These are phyloP conservation scores for Talaromyces sp. DNA, from an alignment of 2,329 filamentous ascomycete genomes.

Conservation along the genomic window DNA sequence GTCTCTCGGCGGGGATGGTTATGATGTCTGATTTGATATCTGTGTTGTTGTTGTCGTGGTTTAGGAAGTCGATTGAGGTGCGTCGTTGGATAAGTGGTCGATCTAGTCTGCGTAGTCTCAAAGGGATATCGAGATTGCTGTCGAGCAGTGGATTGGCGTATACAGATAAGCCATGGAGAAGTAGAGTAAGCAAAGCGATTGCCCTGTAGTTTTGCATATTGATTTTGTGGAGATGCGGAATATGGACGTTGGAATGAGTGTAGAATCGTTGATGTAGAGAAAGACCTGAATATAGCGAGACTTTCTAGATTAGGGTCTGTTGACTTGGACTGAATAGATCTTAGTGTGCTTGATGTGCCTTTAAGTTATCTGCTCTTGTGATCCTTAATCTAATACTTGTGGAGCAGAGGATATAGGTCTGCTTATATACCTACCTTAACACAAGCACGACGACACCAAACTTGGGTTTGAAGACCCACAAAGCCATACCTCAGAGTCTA, in stretches of 20 bases:
- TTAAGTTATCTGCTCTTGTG: background rate
- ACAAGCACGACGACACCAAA: background rate
- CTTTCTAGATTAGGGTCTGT: background rate
- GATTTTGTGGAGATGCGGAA: background rate
- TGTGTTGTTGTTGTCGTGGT: background rate
- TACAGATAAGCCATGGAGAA: constrained; percentile 11
- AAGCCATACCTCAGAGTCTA: background rate
- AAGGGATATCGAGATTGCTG: constrained; percentile 6
- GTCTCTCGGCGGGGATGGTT: background rate
- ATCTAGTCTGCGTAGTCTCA: constrained; percentile 5
- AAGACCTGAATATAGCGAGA: background rate
- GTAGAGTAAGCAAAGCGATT: background rate
- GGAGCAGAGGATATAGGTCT: background rate
- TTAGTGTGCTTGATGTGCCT: background rate
- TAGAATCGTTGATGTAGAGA: background rate
- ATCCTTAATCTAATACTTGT: background rate
- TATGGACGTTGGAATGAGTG: background rate
- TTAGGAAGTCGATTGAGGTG: background rate
- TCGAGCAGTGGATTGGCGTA: constrained; percentile 5
- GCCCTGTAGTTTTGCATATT: constrained; percentile 10
- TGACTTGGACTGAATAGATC: background rate
- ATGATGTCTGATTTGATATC: background rate
- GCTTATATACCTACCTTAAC: constrained; percentile 6
- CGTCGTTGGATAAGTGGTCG: background rate
- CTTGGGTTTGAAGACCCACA: background rate